Evolutionary conservation across 352 stramenopile genomes (phyloP).

Genomic region (Globisporangium splendens): DNA sequence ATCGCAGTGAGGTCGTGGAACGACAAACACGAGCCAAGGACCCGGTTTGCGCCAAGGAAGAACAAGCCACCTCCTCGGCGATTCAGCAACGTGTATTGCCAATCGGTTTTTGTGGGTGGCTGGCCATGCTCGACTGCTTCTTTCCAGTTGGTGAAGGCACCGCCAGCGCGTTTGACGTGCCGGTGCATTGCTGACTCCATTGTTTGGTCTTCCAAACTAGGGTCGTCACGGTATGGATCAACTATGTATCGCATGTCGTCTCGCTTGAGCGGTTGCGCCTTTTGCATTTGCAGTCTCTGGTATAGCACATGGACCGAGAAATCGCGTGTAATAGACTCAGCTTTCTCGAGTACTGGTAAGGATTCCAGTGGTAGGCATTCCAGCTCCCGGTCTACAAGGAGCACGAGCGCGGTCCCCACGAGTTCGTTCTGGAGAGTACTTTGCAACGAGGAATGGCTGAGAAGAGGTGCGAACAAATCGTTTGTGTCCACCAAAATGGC

Average conservation of each 20-base stretch:
- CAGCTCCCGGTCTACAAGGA: slow-evolving; percentile 57
- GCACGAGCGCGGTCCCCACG: slow-evolving; percentile 33
- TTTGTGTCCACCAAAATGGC: slow-evolving; percentile 39
- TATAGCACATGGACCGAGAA: slow-evolving; percentile 72
- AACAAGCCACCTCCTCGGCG: slow-evolving; percentile 56
- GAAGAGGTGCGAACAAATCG: slow-evolving; percentile 45
- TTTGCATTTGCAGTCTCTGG: slow-evolving; percentile 43
- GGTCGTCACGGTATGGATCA: slow-evolving; percentile 59
- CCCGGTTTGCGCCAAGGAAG: slow-evolving; percentile 70
- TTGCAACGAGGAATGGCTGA: slow-evolving; percentile 45
- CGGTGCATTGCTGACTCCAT: slow-evolving; percentile 43
- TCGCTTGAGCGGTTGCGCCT: slow-evolving; percentile 45
- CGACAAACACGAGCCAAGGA: slow-evolving; percentile 46
- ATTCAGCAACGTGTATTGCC: slow-evolving; percentile 58
- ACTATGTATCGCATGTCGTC: slow-evolving; percentile 65
- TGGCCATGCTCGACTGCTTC: slow-evolving; percentile 57
- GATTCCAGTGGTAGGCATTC: slow-evolving; percentile 51
- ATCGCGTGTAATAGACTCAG: slow-evolving; percentile 54
- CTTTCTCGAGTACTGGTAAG: slow-evolving; percentile 35
- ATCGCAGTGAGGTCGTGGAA: slow-evolving; percentile 56
- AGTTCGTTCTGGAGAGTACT: slow-evolving; percentile 40
- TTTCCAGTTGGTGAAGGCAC: slow-evolving; percentile 43
- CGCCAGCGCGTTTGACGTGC: slow-evolving; percentile 25
- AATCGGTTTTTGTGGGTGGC: slow-evolving; percentile 60
- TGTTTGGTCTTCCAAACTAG: slow-evolving; percentile 31